These are phyloP conservation scores for Letharia columbiana DNA, from an alignment of 495 filamentous ascomycete species.

Conservation along the genomic window DNA sequence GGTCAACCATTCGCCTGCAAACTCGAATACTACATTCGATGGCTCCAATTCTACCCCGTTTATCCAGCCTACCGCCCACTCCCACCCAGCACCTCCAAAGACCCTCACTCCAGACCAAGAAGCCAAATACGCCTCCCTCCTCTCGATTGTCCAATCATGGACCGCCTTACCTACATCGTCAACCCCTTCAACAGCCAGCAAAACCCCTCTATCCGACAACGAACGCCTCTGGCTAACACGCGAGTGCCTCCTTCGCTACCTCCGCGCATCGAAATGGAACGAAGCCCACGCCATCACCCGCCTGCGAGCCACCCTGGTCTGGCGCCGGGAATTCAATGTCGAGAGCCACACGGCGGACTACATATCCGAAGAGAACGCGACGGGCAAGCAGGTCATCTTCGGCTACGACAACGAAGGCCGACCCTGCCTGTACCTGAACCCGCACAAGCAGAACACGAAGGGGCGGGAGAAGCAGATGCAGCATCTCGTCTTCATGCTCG, in stretches of 20 bases:
- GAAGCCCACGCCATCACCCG: conserved; percentile 65
- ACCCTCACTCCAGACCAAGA: conserved; percentile 68
- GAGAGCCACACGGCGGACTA: conserved; percentile 68
- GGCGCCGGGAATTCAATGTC: conserved; percentile 82
- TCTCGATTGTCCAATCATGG: conserved; percentile 60
- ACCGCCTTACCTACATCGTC: conserved; percentile 56
- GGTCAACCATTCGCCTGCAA: background rate
- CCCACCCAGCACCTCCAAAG: conserved; percentile 44
- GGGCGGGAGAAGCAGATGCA: conserved; percentile 82
- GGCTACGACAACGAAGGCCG: conserved; percentile 79
- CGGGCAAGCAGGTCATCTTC: conserved; percentile 82
- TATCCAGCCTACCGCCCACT: conserved; percentile 45
- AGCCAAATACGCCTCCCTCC: conserved; percentile 68
- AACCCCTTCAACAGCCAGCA: conserved; percentile 45
- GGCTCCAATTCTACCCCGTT: conserved; percentile 50
- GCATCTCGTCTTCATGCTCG: conserved; percentile 91
- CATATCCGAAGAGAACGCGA: conserved; percentile 85
- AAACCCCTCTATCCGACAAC: conserved; percentile 58
- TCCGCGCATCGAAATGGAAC: conserved; percentile 90
- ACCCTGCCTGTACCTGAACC: conserved; percentile 82
- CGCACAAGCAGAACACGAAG: conserved; percentile 85
- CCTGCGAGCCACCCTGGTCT: conserved; percentile 67
- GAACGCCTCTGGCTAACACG: conserved; percentile 86
- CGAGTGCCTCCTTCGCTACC: conserved; percentile 86
- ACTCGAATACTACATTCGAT: conserved; percentile 15